phyloP scores from a whole-genome alignment of 306 rosid species.

The Trifolium pratense region DNA sequence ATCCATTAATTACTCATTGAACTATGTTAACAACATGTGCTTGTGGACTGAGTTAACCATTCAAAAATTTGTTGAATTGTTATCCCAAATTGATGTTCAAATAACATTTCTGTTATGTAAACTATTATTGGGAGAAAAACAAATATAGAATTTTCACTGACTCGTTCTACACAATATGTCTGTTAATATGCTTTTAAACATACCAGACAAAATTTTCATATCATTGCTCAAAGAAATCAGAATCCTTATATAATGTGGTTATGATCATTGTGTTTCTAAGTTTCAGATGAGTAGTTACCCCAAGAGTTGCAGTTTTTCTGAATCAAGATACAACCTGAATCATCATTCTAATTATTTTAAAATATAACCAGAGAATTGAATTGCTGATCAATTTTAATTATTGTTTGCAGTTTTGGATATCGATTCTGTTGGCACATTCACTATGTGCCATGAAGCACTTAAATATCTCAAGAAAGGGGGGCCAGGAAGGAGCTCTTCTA shows the following conservation, averaged over 20 bases:
- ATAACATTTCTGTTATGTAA: neutral
- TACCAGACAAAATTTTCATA: neutral
- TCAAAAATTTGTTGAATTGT: neutral
- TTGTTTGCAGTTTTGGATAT: constrained; percentile 82
- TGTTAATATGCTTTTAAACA: constrained; percentile 6
- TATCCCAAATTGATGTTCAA: neutral
- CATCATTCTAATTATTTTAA: constrained; percentile 6
- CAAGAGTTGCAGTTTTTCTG: neutral
- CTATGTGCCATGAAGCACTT: constrained; percentile 89
- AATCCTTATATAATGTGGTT: neutral
- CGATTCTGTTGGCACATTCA: constrained; percentile 95
- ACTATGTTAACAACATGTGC: neutral
- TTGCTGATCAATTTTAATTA: constrained; percentile 32
- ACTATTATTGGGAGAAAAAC: too few species aligned
- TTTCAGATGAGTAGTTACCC: constrained; percentile 7
- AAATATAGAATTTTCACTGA: neutral
- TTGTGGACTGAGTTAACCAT: neutral
- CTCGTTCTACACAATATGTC: neutral
- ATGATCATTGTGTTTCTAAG: neutral
- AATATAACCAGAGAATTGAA: constrained; percentile 8
- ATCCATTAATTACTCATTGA: neutral
- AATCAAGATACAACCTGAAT: neutral
- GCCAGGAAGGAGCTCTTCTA: constrained; percentile 63
- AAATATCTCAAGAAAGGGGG: constrained; percentile 94
- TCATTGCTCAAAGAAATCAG: neutral